A percentile compares a stretch with the other conserved stretches of the same genome.
Evolutionary conservation across 2,329 filamentous ascomycete genomes (phyloP).

Genomic region (Ceratocystis diversiconidia): DNA sequence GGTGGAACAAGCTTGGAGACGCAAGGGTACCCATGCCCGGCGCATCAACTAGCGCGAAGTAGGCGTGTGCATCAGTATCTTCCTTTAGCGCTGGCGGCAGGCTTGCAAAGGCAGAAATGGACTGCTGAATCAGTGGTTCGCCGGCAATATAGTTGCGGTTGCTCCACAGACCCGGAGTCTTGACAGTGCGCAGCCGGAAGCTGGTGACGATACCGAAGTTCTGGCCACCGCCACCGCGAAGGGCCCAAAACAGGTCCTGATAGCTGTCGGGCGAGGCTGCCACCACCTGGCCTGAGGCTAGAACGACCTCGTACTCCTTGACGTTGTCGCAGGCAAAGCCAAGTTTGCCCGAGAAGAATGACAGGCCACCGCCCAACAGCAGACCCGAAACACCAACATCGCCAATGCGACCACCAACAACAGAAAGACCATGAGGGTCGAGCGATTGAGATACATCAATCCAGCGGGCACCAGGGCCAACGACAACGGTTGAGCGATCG

Average conservation of each 20-base stretch:
- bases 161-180: slow-evolving; percentile 27
- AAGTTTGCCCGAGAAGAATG: slow-evolving; percentile 22
- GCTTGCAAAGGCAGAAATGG: slow-evolving; percentile 18
- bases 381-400: slow-evolving; percentile 24
- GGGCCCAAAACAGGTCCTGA: slow-evolving; percentile 42
- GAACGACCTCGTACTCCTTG: slow-evolving; percentile 31
- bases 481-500: slow-evolving; percentile 25
- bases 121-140: background rate
- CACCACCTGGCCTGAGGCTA: slow-evolving; percentile 30
- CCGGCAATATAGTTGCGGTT: background rate
- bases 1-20: slow-evolving; percentile 11
- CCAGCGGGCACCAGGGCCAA: slow-evolving; percentile 36
- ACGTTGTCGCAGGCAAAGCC: slow-evolving; percentile 35
- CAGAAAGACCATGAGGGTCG: slow-evolving; percentile 26
- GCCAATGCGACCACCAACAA: slow-evolving; percentile 31
- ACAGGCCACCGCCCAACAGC: slow-evolving; percentile 21
- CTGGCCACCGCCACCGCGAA: slow-evolving; percentile 37
- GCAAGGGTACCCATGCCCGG: slow-evolving; percentile 24
- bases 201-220: slow-evolving; percentile 42
- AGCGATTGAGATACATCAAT: slow-evolving; percentile 20
- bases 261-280: slow-evolving; percentile 29
- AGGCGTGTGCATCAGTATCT: slow-evolving; percentile 15
- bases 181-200: slow-evolving; percentile 30
- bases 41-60: slow-evolving; percentile 24
- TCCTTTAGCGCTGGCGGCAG: slow-evolving; percentile 18